Conservation (phyloP, 495 filamentous ascomycete genomes). For the Letharia lupina region DNA sequence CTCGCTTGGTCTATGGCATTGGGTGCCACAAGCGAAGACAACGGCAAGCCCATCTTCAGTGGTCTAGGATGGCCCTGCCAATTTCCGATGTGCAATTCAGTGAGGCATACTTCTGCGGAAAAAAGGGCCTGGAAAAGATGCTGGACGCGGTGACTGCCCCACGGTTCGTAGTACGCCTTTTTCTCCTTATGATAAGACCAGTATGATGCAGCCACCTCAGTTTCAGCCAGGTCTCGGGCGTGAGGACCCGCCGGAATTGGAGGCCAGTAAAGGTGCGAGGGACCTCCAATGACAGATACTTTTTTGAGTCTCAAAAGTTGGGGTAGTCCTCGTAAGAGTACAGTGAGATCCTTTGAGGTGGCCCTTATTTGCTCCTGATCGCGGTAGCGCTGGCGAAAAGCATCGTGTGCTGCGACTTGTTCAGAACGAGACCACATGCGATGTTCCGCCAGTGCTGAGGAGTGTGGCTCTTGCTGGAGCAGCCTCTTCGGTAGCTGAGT, state of each 20-base stretch:
- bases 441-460: not conserved
- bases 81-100: not conserved
- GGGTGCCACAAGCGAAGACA: not conserved
- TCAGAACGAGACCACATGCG: not conserved
- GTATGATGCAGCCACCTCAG: not conserved
- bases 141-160: not conserved
- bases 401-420: not conserved
- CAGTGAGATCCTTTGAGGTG: not conserved
- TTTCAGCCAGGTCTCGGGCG: not conserved
- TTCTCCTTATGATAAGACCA: not conserved
- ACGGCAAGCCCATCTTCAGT: not conserved
- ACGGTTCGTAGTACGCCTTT: not conserved
- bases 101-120: not conserved
- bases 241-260: not conserved
- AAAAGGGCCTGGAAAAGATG: not conserved
- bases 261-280: not conserved
- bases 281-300: slow-evolving; percentile 1
- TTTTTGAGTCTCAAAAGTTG: not conserved
- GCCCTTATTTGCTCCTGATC: not conserved
- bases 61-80: not conserved
- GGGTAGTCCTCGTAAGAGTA: not conserved
- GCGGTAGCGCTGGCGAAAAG: not conserved
- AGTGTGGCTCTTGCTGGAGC: not conserved
- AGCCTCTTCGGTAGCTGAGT: not conserved
- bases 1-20: not conserved